Percentiles rank a stretch among this genome's conserved stretches.
phyloP scores from a whole-genome alignment of 23 red algal species.

The Chondrus crispus region DNA sequence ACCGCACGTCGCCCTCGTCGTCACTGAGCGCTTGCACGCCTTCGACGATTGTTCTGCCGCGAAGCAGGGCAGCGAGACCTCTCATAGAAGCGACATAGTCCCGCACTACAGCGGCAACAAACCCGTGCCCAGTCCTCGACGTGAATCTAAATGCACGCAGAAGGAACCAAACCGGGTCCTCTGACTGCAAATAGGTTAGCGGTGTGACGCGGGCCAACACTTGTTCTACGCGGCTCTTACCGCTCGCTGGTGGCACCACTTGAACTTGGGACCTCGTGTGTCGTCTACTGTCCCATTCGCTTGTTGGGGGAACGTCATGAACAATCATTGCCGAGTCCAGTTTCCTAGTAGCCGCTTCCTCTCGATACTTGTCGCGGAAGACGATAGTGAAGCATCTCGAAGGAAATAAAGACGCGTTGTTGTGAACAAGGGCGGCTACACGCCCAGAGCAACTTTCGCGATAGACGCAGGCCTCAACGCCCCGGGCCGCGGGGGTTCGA shows the following conservation, averaged over 20 bases:
- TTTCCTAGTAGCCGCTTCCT: neutral
- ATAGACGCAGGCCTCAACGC: neutral
- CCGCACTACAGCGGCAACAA: neutral
- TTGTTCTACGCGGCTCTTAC: neutral
- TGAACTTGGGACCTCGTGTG: neutral
- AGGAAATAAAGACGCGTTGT: neutral
- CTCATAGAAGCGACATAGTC: neutral
- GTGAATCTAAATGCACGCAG: neutral
- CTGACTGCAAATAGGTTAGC: neutral
- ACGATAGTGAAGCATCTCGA: neutral
- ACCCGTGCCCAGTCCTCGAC: neutral
- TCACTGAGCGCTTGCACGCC: neutral
- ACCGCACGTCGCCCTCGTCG: neutral
- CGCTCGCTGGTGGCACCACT: neutral
- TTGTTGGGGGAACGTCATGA: neutral
- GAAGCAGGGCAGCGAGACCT: neutral
- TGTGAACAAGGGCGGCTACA: neutral
- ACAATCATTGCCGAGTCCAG: neutral
- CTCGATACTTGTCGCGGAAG: neutral
- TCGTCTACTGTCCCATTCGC: neutral
- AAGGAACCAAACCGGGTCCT: neutral
- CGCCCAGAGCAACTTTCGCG: neutral
- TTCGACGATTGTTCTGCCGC: neutral
- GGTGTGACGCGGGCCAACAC: neutral
- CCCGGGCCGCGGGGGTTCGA: neutral